Evolutionary conservation across 352 stramenopile species (phyloP).

Genomic region (Lagenidium sp.): DNA sequence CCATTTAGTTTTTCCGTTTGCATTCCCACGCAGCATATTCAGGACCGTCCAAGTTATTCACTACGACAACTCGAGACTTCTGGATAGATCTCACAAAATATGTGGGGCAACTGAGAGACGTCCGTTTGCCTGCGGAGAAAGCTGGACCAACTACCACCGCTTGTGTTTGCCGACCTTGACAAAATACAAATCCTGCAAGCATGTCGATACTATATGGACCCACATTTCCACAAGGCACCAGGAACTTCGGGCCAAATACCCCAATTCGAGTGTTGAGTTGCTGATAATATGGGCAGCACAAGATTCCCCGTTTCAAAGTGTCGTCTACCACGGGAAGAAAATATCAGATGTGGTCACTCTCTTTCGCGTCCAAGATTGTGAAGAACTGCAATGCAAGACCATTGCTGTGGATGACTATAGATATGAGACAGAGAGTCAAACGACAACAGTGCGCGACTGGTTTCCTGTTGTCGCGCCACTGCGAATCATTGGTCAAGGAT

Average conservation of each 20-base stretch:
- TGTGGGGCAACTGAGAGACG: not conserved
- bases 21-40: not conserved
- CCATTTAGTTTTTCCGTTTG: slow-evolving; percentile 8
- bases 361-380: not conserved
- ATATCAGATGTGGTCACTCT: slow-evolving; percentile 13
- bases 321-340: slow-evolving; percentile 9
- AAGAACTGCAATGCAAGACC: not conserved
- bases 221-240: slow-evolving; percentile 3
- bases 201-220: slow-evolving; percentile 1
- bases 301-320: not conserved
- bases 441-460: not conserved
- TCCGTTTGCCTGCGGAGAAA: slow-evolving; percentile 1
- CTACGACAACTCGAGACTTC: not conserved
- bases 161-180: not conserved
- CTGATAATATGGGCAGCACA: slow-evolving; percentile 13
- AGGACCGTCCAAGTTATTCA: slow-evolving; percentile 7
- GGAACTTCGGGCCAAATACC: slow-evolving; percentile 2
- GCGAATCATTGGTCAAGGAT: not conserved
- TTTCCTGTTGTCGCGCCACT: not conserved
- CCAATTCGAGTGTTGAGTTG: slow-evolving; percentile 7
- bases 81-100: not conserved
- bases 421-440: not conserved
- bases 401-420: not conserved
- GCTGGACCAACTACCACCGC: slow-evolving; percentile 2
- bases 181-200: not conserved